Base-by-base conservation (phyloP, 768 basidiomycete genomes). In the Macrocybe gigantea region DNA sequence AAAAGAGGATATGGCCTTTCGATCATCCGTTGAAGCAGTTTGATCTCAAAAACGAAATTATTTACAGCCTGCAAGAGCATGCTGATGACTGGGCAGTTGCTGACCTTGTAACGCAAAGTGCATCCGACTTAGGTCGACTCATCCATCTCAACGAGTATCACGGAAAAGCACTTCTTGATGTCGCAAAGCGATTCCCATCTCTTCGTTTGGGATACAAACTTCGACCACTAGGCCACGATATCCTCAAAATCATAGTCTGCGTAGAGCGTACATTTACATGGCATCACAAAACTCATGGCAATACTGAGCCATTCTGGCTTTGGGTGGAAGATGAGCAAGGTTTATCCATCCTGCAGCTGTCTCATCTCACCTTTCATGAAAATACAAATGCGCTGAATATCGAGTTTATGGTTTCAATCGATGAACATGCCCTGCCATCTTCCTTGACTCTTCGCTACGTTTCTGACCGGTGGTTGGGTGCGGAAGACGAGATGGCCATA, bases 391-490 rank as follows among this genome's bases (percentile, higher is more conserved):
- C 58, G 4, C 51, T 93, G 33, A 71, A 83, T 34, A 67, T 85
- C 32, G 83, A 90, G 44, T 98, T 98, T 58, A 71, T 90, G 40
- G 82, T 98, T 45, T 80, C 92, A 0, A 75, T 96, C 39, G 71
- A 80, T 6, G 67, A 72, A 29, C 73, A 75, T 22, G 67, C 70
- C 36, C 71, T 76, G 4, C 87, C 89, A 0, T 67, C 82, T 2
- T 80, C 72, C 3, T 68, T 97, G 14, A 85, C 78, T 5, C 75
- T 96, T 47, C 81, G 89, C 12, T 84, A 81, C 34, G 78, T 90
- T 39, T 97, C 93, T 6, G 94, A 97, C 64, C 77, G 80, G 50
- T 99, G 96, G 96, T 72, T 96, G 54, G 92, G 92, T 2, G 88
- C 93, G 1, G 93, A 96, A 56, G 80, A 89, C 45, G 82, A 86